Evolutionary conservation across 192 early-diverging fungal genomes (phyloP), one percentile per base, ranked within the genome.

Genomic region (Backusella circina): DNA sequence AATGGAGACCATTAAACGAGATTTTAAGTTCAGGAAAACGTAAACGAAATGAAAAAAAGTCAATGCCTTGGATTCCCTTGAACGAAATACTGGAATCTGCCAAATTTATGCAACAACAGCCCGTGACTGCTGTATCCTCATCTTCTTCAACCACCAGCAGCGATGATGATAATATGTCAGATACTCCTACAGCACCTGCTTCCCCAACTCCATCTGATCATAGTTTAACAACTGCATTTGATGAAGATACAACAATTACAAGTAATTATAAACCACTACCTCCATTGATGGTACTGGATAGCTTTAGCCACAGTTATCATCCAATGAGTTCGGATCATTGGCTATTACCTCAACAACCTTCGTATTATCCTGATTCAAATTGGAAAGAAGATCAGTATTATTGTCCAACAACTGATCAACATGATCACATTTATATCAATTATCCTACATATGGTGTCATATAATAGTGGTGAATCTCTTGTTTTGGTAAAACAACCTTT

Each of bases 1-100:
- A 74, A 35, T 74, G 72, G 57, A 65, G 65, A 23, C 71, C 70
- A 30, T 31, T 77, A 18, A 74, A 74, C 21, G 50, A 79, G 47
- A 30, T 61, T 50, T 31, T 67, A 28, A 65, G 16, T 47, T 41
- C 69, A 6, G 38, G 39, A 12, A 70, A 70, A 47, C 37, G 69
- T 41, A 70, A 70, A 30, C 57, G 71, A 33, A 50, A 65, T 38
- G 71, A 72, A 37, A 50, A 65, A 44, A 69, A 33, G 23, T 21
- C 16, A 47, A 65, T 16, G 23, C n/a, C 50, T 39, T 70, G 69
- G 69, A 70, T 37, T 41, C 69, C 69, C 0, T 70, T 70, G 13
- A 41, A 70, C 15, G 69, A 70, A 8, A 70, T 70, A 70, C 31
- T 70, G 15, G 23, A 47, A 30, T 37, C 33, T 47, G 69, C 37